Evolutionary conservation across 1,284 basidiomycete genomes (phyloP), one percentile per base, ranked within the genome.

Genomic region (Cryptococcus depauperatus): DNA sequence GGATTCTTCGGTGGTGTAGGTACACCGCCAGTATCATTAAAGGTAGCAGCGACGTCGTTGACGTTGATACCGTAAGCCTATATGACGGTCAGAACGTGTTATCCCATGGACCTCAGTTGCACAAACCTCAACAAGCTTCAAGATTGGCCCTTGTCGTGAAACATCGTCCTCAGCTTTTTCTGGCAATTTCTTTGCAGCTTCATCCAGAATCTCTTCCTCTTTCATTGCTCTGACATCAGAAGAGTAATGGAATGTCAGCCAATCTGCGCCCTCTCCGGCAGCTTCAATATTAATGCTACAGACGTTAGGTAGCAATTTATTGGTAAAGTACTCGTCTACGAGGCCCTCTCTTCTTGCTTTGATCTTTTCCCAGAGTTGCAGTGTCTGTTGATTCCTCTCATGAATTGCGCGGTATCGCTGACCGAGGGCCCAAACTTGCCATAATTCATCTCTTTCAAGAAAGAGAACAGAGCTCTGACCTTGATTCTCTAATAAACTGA

Each of bases 211-310:
- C 40, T 68, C 74, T 46, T 83, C 78, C 59, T 80, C 78, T 61
- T 81, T 84, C 68, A 82, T 82, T 59, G 81, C 79, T 62, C 82
- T 82, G 62, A 73, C 52, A 51, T 72, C 66, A 18, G 64, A 57
- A 4, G 73, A 67, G 51, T 91, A 88, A 64, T 84, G 87, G 76
- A 91, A 80, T 21, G 78, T 74, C 38, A 99, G 70, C 89, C 90
- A 99, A 59, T 95, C 92, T 0, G 84, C 83, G 16, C 86, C 81
- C 61, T 99, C 95, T 0, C 86, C 83, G 10, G 95, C 84, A 54
- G 89, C 80, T 69, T 98, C 95, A 33, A 93, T 82, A 44, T 70
- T 73, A 50, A 70, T 59, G 27, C 61, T 61, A 40, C 67, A 67
- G 5, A 66, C 58, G 1, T 64, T 64, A 3, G 53, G 43, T 6